Percentiles rank a stretch among this genome's conserved stretches.
Evolutionary conservation across 2,329 filamentous ascomycete genomes (phyloP).

Genomic region (Fusarium humuli): DNA sequence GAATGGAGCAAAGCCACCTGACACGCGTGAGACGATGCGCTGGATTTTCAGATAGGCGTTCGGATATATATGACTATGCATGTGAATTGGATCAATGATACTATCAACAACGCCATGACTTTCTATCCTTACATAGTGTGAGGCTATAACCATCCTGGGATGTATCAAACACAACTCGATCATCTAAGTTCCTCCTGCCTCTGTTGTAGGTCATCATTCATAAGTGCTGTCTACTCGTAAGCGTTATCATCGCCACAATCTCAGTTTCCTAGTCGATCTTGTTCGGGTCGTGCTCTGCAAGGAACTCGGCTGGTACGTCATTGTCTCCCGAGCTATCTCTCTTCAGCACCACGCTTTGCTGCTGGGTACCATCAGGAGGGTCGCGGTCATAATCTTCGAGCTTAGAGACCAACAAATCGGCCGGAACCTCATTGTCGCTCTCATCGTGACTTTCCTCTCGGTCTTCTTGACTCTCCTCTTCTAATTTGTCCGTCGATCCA

Average conservation of each 20-base stretch:
- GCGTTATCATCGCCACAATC: slow-evolving; percentile 5
- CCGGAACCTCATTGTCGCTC: slow-evolving; percentile 58
- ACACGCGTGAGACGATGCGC: slow-evolving; percentile 23
- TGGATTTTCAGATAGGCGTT: slow-evolving; percentile 43
- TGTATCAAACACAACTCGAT: background rate
- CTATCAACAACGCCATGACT: slow-evolving; percentile 23
- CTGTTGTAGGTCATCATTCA: slow-evolving; percentile 26
- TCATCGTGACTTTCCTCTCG: slow-evolving; percentile 43
- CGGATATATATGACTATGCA: slow-evolving; percentile 42
- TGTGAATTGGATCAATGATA: slow-evolving; percentile 44
- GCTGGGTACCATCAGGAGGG: slow-evolving; percentile 27
- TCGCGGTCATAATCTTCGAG: slow-evolving; percentile 44
- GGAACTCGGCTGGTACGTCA: slow-evolving; percentile 65
- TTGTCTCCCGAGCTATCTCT: slow-evolving; percentile 52
- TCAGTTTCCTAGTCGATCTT: slow-evolving; percentile 27
- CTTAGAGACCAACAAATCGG: slow-evolving; percentile 54
- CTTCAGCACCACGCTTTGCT: slow-evolving; percentile 28
- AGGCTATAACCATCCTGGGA: background rate
- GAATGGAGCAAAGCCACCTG: slow-evolving; percentile 20
- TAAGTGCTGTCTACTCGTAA: slow-evolving; percentile 25
- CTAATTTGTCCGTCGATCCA: background rate
- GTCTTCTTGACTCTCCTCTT: background rate
- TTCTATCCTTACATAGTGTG: slow-evolving; percentile 1
- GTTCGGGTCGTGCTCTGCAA: slow-evolving; percentile 55
- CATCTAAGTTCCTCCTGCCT: background rate